These are phyloP conservation scores for Pseudozyma hubeiensis DNA, from an alignment of 1,284 basidiomycete genomes.

Conservation along the genomic window DNA sequence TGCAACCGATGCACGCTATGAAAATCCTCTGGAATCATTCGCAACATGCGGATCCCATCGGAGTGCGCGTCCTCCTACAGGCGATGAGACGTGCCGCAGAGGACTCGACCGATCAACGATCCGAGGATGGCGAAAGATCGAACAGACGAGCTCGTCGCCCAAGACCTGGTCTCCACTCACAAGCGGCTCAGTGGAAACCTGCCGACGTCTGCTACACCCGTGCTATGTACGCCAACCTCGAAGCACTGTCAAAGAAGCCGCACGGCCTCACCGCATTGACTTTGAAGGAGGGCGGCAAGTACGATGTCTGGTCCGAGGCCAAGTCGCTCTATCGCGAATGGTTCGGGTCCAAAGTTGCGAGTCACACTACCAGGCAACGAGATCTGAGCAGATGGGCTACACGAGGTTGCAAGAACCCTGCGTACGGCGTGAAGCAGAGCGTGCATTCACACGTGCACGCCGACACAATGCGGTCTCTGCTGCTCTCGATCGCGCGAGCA, in stretches of 20 bases:
- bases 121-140: not conserved
- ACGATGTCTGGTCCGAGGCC: slow-evolving; percentile 34
- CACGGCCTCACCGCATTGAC: slow-evolving; percentile 21
- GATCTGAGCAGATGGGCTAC: not conserved
- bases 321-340: slow-evolving; percentile 23
- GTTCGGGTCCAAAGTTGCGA: slow-evolving; percentile 3
- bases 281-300: not conserved
- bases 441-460: slow-evolving; percentile 8
- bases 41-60: slow-evolving; percentile 25
- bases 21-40: slow-evolving; percentile 15
- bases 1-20: slow-evolving; percentile 12
- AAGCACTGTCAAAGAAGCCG: slow-evolving; percentile 4
- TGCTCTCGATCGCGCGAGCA: slow-evolving; percentile 15
- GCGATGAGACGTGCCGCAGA: slow-evolving; percentile 29
- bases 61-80: slow-evolving; percentile 23
- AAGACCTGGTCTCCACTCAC: not conserved
- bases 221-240: slow-evolving; percentile 25
- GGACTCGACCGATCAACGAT: not conserved
- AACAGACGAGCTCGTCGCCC: slow-evolving; percentile 10
- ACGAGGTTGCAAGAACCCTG: not conserved
- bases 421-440: not conserved
- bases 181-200: slow-evolving; percentile 18
- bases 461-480: slow-evolving; percentile 10
- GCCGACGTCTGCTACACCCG: slow-evolving; percentile 20
- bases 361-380: not conserved